A percentile compares a stretch with the other conserved stretches of the same genome.
Evolutionary conservation across 345 rosid genomes (phyloP).

Genomic region (Lenwebbia sp.): DNA sequence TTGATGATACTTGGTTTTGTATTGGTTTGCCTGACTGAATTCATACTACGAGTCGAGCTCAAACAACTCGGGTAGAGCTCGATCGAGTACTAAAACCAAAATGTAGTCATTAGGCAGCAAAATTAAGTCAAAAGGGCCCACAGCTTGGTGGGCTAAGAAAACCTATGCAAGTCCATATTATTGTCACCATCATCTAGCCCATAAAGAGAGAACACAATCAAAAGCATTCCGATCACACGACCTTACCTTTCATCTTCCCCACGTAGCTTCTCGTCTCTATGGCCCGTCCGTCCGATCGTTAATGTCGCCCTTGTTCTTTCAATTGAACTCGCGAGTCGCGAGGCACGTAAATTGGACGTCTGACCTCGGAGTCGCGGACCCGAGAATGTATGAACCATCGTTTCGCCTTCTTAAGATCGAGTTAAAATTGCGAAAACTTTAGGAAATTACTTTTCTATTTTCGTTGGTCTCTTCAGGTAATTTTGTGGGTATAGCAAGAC

Average conservation of each 20-base stretch:
- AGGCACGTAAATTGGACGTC: no score
- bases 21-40: not conserved
- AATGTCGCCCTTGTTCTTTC: not conserved
- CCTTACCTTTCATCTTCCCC: not conserved
- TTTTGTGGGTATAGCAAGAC: not conserved
- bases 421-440: not conserved
- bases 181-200: not conserved
- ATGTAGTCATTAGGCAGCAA: not conserved
- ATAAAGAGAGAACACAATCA: not conserved
- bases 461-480: not conserved
- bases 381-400: not conserved
- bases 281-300: not conserved
- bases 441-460: not conserved
- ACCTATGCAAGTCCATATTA: not conserved
- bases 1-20: not conserved
- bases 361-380: not conserved
- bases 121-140: not conserved
- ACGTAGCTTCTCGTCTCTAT: not conserved
- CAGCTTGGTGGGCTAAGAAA: not conserved
- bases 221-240: not conserved
- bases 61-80: not conserved
- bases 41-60: not conserved
- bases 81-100: not conserved
- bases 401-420: not conserved
- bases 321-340: not conserved